Conservation (phyloP, 169 alveolate genomes). For the Plasmodium inui region DNA sequence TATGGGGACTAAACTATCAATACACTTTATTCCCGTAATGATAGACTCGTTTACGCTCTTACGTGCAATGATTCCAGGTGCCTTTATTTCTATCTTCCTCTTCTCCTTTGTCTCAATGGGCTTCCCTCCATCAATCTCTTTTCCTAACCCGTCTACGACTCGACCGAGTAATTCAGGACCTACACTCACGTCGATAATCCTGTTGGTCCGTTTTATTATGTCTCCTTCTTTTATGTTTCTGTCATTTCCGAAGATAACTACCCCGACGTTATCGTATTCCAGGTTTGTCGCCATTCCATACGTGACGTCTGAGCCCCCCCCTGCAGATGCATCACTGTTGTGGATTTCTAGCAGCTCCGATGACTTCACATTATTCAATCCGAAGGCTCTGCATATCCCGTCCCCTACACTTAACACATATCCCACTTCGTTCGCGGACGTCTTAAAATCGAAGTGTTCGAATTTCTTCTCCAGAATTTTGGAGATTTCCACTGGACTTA, state of each 20-base stretch:
- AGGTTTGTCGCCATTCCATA: conserved; percentile 98
- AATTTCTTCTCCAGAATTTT: conserved; percentile 85
- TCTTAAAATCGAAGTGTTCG: conserved; percentile 86
- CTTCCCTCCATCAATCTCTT: conserved; percentile 97
- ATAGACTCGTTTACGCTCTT: conserved; percentile 97
- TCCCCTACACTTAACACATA: conserved; percentile 97
- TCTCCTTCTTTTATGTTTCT: conserved; percentile 96
- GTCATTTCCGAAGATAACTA: conserved; percentile 97
- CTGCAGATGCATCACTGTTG: conserved; percentile 76
- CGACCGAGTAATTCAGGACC: conserved; percentile 97
- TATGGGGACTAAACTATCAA: conserved; percentile 98
- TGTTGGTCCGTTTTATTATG: conserved; percentile 94
- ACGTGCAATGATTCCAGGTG: conserved; percentile 98
- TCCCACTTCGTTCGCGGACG: conserved; percentile 91
- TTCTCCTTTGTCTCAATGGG: conserved; percentile 91
- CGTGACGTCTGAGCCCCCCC: conserved; percentile 76
- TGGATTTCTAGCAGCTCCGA: conserved; percentile 97
- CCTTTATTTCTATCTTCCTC: conserved; percentile 96
- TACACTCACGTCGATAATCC: conserved; percentile 97
- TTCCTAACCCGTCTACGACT: conserved; percentile 97
- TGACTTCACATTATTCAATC: conserved; percentile 95
- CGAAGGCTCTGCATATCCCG: conserved; percentile 97
- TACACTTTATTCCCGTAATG: conserved; percentile 97
- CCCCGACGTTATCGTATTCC: conserved; percentile 98
- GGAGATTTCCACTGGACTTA: conserved; percentile 90